Conservation (phyloP, 495 filamentous ascomycete species). For the Saxophila tyrrhenica region DNA sequence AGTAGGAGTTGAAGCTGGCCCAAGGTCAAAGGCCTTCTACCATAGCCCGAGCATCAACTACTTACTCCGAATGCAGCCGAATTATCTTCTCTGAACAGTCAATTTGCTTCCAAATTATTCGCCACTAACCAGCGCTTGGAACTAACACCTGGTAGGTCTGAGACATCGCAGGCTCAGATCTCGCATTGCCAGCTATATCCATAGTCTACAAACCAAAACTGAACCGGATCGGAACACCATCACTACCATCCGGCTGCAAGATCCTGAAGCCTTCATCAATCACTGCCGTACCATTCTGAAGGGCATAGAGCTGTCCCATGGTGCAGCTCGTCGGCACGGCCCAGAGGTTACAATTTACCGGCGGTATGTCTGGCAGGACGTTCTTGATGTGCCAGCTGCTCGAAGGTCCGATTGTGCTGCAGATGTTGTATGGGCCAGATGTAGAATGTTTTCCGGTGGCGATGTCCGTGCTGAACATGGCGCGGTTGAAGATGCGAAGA, state of each 20-base stretch:
- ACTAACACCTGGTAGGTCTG: too few species aligned
- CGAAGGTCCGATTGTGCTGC: conserved; percentile 13
- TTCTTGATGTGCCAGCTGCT: conserved; percentile 22
- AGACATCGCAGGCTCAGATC: too few species aligned
- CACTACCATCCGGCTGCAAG: neutral
- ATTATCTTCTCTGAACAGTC: too few species aligned
- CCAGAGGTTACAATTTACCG: conserved; percentile 17
- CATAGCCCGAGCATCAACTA: too few species aligned
- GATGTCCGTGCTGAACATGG: conserved; percentile 25
- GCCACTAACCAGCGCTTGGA: too few species aligned
- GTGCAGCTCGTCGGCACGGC: conserved; percentile 12
- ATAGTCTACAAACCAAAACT: neutral
- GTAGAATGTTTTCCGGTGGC: conserved; percentile 20
- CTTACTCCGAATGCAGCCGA: too few species aligned
- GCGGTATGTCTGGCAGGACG: conserved; percentile 5
- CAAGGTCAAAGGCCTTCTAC: too few species aligned
- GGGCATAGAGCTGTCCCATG: conserved; percentile 16
- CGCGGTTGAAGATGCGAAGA: conserved; percentile 27
- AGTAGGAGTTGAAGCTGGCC: too few species aligned
- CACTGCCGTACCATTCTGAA: conserved; percentile 19
- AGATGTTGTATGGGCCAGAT: conserved; percentile 14
- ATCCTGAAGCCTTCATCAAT: conserved; percentile 17
- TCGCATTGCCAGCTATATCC: too few species aligned
- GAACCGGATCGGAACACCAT: neutral
- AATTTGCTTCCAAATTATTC: too few species aligned